Evolutionary conservation across 1,284 basidiomycete species (phyloP), one percentile per base, ranked within the genome.

Genomic region (Ceratobasidium sp.): DNA sequence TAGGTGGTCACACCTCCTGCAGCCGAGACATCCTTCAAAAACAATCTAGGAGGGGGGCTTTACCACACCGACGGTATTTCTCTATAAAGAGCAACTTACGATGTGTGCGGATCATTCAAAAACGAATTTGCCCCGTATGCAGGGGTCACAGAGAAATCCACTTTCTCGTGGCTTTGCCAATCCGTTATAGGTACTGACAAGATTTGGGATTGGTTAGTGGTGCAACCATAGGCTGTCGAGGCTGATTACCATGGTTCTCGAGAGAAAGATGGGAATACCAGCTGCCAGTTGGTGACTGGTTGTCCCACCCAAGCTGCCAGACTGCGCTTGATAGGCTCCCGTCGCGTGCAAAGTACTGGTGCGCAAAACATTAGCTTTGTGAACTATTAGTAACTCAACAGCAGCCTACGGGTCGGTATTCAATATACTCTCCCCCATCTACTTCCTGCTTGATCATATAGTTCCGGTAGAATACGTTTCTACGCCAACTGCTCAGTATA

Each of bases 301-400:
- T 76, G 64, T 71, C 71, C 77, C 77, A 78, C 10, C 77, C 77
- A 57, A 78, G 44, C 27, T 78, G 64, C 70, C 70, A 78, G 52
- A 78, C 38, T 27, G 16, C 54, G 20, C 44, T 35, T 30, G 70
- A 75, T 20, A 78, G 55, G 27, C 55, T 74, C n/a, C 77, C 77
- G 38, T 78, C 77, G 46, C 71, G 52, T 35, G 71, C 59, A 74
- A 74, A 78, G 46, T 78, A 78, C 77, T 78, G 41, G 18, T 10
- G 59, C 44, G 8, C 20, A 35, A 23, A 38, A 41, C 3, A 8
- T 69, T 55, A 76, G 52, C 41, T 30, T n/a, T n/a, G 46, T 16
- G 35, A 23, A 1, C 44, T 23, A 8, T 12, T 27, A 6, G 30
- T 65, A 44, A 35, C n/a, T 16, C 30, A 7, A 55, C 50, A 20